Base-by-base conservation (phyloP, 2,329 filamentous ascomycete species). In the Apiospora phragmitis region DNA sequence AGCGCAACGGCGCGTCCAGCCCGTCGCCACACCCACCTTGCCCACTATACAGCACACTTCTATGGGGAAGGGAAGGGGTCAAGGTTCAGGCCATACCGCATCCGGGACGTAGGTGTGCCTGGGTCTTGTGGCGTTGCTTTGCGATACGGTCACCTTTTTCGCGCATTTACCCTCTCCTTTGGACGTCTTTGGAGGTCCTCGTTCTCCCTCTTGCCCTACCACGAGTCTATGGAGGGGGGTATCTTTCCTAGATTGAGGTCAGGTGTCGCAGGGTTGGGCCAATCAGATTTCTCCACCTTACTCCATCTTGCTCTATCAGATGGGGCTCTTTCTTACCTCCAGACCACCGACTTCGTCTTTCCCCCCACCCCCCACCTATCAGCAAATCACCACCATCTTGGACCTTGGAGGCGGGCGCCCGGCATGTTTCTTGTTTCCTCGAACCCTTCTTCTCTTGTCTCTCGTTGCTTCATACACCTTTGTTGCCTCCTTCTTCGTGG, bases 1-100 rank as follows among this genome's bases (percentile, higher is more conserved):
- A 38, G 55, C 32, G 55, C 55, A 62, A 62, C 55, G 55, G 32
- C 55, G 55, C 55, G 55, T 38, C 55, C 55, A 62, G 55, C 55
- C 55, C 55, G 55, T 62, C 55, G 55, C 55, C 55, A 62, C 55
- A 62, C 55, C 18, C 55, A 35, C 51, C 29, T 12, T 62, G 7
- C 21, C 29, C 55, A 62, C 55, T n/a, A 21, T 38, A 38, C 32
- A n/a, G 21, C 55, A 62, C 18, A 62, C 55, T 35, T 38, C 32
- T 9, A 38, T 21, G 32, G 18, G 29, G 32, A 62, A 38, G 29
- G 18, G 29, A 59, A 35, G 16, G 55, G 11, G 29, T 62, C 18
- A 5, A n/a, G 32, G 32, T 62, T 62, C 32, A 38, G 55, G 4
- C 32, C 38, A 62, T 32, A 12, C 55, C 55, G 7, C 55, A 62